Base-by-base conservation (phyloP, 1,284 basidiomycete genomes). In the Volvariella volvacea region DNA sequence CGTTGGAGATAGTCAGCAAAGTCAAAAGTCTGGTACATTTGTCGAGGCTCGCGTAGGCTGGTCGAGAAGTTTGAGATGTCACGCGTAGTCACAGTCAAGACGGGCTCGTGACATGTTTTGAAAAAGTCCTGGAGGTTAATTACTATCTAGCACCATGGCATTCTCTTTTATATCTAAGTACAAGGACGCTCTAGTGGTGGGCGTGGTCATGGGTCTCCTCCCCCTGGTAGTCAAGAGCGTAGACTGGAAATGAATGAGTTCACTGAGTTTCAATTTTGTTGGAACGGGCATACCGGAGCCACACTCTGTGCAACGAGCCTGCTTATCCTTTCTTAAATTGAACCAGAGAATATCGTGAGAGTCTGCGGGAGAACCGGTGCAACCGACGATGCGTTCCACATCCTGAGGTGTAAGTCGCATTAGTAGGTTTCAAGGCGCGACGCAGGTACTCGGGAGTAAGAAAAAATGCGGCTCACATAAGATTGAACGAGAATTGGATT, bases 311-410 rank as follows among this genome's bases (percentile, higher is more conserved):
- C 92, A 96, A 62, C 93, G 85, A 56, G 73, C 70, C 58, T 79
- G 74, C 60, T 81, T 80, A 55, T 82, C 71, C 55, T 76, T 74
- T 52, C 71, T 76, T 57, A 88, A 60, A 50, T 64, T 78, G 64
- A 92, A 80, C 92, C 92, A 95, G 53, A 83, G 71, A 49, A 92
- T 75, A 57, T 94, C 89, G 66, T 95, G 92, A 33, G 91, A 93
- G 67, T 96, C 92, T 41, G 86, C 88, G 20, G 92, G 92, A 58
- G 75, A 80, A 48, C 92, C 92, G 41, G 93, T 93, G 76, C 93
- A 96, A 46, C 92, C 92, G 59, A 96, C 71, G 50, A 89, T 76
- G 54, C 92, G 89, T 52, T 83, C 78, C 44, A 75, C 71, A 57
- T 83, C 83, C 92, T 95, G 53, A 33, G 28, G 7, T n/a, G n/a